These are phyloP conservation scores for Linum trigynum DNA, from an alignment of 345 rosid genomes.

Conservation along the genomic window DNA sequence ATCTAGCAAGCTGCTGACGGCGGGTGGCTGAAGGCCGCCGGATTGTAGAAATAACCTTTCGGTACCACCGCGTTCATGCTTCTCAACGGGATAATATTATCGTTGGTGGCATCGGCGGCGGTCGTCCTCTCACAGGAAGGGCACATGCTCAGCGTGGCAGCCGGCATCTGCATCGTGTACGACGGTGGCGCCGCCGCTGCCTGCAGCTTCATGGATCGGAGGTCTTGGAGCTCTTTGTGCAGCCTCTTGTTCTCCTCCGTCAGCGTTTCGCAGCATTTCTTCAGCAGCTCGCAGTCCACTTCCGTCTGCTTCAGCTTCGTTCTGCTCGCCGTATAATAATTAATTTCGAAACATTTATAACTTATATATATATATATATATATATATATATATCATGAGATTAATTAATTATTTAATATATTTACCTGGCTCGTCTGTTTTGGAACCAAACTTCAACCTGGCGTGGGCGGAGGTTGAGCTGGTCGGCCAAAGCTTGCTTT, in stretches of 20 bases:
- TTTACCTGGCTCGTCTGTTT: slow-evolving; percentile 90
- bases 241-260: slow-evolving; percentile 54
- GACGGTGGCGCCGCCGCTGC: slow-evolving; percentile 1
- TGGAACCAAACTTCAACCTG: slow-evolving; percentile 99
- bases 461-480: slow-evolving; percentile 71
- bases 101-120: no score
- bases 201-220: slow-evolving; percentile 29
- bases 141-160: slow-evolving; percentile 37
- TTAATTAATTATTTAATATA: neutral
- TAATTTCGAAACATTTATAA: neutral
- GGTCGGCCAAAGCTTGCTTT: slow-evolving; percentile 60
- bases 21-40: slow-evolving; percentile 6
- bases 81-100: no score
- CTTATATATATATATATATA: neutral
- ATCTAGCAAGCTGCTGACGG: slow-evolving; percentile 22
- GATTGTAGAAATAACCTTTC: slow-evolving; percentile 16
- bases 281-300: slow-evolving; percentile 45
- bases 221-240: slow-evolving; percentile 47
- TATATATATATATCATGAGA: neutral
- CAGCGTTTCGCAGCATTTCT: slow-evolving; percentile 45
- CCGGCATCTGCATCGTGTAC: slow-evolving; percentile 23
- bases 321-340: slow-evolving; percentile 20
- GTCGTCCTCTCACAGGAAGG: slow-evolving; percentile 27
- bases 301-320: slow-evolving; percentile 64
- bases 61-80: slow-evolving; percentile 8